A percentile compares a stretch with the other conserved stretches of the same genome.
Conservation (phyloP, 768 basidiomycete species). For the Tricholoma terreum region DNA sequence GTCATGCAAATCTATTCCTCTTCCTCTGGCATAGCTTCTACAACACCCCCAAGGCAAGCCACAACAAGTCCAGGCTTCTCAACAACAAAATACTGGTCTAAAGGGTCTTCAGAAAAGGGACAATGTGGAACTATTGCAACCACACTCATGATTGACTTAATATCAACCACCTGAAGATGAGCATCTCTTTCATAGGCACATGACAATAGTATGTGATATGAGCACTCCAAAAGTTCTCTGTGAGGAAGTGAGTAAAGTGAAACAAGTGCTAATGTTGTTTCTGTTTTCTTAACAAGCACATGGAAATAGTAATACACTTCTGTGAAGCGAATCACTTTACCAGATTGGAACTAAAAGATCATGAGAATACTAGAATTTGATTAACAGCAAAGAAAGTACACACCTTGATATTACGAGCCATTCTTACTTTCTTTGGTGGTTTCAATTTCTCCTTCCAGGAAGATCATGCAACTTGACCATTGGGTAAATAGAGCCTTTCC, state of each 20-base stretch:
- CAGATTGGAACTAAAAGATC: too few species aligned
- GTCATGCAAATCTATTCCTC: too few species aligned
- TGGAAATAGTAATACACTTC: too few species aligned
- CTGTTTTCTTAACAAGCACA: background rate
- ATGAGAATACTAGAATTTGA: too few species aligned
- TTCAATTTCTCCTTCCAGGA: conserved; percentile 15
- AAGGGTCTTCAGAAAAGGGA: background rate
- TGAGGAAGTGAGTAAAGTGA: background rate
- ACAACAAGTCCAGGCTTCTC: too few species aligned
- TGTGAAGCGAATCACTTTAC: too few species aligned
- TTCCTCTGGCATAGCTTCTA: too few species aligned
- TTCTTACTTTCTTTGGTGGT: background rate
- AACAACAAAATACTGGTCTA: background rate
- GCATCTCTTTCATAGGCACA: background rate
- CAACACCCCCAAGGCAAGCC: too few species aligned
- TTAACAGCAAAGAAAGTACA: too few species aligned
- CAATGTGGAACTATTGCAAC: conserved; percentile 6
- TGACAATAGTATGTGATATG: background rate
- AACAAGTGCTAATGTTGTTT: background rate
- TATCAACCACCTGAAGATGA: background rate
- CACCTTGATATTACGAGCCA: background rate
- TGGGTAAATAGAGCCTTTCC: conserved; percentile 21
- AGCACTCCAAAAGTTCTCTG: background rate
- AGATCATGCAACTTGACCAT: conserved; percentile 22
- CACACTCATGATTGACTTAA: conserved; percentile 6